Evolutionary conservation across 192 early-diverging fungal genomes (phyloP).

Genomic region (Spizellomyces sp.): DNA sequence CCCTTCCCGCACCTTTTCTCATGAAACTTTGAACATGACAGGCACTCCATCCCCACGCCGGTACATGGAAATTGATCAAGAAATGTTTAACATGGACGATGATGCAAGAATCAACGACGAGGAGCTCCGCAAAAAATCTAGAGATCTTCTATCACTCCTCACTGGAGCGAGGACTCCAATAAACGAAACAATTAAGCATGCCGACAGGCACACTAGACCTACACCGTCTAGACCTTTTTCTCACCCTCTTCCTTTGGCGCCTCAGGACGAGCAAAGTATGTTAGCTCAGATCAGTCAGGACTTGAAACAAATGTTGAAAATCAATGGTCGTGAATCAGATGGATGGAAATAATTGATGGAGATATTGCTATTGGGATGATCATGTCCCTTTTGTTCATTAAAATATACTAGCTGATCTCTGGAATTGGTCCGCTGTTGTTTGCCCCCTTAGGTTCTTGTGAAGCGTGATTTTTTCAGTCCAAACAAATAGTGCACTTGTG

Average conservation of each 20-base stretch:
- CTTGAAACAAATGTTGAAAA: constrained; percentile 40
- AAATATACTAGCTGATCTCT: too few relatives aligned
- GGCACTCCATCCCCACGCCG: constrained; percentile 14
- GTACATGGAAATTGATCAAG: not conserved
- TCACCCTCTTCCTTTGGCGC: not conserved
- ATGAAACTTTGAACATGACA: constrained; percentile 21
- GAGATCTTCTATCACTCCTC: constrained; percentile 34
- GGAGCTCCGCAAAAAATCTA: constrained; percentile 33
- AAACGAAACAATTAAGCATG: not conserved
- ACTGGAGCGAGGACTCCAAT: not conserved
- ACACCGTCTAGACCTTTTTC: not conserved
- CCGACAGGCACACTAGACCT: not conserved
- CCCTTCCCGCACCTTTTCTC: constrained; percentile 15
- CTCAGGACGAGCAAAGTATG: constrained; percentile 16
- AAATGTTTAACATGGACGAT: constrained; percentile 40
- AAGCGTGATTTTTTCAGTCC: too few relatives aligned
- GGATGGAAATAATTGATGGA: too few relatives aligned
- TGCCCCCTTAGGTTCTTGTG: too few relatives aligned
- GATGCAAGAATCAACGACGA: constrained; percentile 20
- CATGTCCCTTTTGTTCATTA: too few relatives aligned
- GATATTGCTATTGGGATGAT: too few relatives aligned
- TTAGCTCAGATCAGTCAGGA: constrained; percentile 33
- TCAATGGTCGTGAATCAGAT: constrained; percentile 5
- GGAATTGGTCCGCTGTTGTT: too few relatives aligned
- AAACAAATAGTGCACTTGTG: too few relatives aligned